Percentiles rank a stretch among this genome's conserved stretches.
Conservation (phyloP, 108 stramenopile species). For the Skeletonema potamos region DNA sequence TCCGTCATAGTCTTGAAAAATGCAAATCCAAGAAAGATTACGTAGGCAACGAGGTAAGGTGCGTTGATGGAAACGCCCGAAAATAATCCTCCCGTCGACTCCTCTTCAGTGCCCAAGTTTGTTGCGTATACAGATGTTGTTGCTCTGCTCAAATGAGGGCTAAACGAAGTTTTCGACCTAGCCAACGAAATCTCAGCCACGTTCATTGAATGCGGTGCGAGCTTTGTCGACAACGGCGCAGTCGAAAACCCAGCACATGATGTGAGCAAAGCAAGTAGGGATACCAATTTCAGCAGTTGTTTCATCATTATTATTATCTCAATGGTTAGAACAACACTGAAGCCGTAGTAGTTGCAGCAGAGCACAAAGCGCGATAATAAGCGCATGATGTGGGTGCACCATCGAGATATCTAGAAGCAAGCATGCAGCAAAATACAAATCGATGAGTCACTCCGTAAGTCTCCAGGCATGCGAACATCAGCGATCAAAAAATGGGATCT, state of each 20-base stretch:
- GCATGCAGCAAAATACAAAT: no score
- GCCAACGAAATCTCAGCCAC: neutral
- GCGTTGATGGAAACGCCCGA: constrained; percentile 33
- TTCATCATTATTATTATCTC: neutral
- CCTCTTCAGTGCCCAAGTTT: neutral
- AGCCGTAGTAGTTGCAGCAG: no score
- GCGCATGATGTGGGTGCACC: no score
- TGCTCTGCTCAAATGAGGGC: neutral
- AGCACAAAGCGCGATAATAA: no score
- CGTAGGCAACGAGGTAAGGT: constrained; percentile 44
- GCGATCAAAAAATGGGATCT: neutral
- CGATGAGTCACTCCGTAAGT: neutral
- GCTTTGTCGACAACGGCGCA: neutral
- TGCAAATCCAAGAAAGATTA: constrained; percentile 35
- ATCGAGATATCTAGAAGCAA: no score
- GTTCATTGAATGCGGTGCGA: neutral
- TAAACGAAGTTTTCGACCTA: neutral
- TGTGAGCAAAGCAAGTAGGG: neutral
- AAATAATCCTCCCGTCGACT: constrained; percentile 1
- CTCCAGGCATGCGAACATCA: neutral
- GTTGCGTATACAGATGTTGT: neutral
- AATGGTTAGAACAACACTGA: no score
- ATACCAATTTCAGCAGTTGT: neutral
- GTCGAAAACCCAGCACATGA: neutral
- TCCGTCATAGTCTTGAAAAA: constrained; percentile 18